Conservation (phyloP, 495 filamentous ascomycete genomes). For the Hypomontagnella submonticulosa region DNA sequence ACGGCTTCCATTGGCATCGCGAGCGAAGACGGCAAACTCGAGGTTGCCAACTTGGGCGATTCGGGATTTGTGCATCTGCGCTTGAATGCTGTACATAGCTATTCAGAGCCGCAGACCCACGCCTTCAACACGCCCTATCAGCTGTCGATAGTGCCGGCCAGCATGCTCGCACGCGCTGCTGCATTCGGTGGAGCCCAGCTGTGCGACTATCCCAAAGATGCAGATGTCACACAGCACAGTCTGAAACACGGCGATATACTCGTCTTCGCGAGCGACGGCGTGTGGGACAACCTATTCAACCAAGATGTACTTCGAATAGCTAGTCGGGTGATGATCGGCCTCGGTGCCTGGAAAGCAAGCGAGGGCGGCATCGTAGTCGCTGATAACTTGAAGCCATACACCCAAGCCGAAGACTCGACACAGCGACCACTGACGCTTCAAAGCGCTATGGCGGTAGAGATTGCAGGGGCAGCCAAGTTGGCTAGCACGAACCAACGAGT, state of each 20-base stretch:
- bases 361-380: conserved; percentile 68
- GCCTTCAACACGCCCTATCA: conserved; percentile 98
- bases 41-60: conserved; percentile 96
- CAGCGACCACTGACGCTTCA: conserved; percentile 66
- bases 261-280: conserved; percentile 91
- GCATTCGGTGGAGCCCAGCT: conserved; percentile 85
- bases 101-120: conserved; percentile 89
- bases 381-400: conserved; percentile 63
- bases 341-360: conserved; percentile 76
- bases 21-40: conserved; percentile 73
- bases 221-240: conserved; percentile 76
- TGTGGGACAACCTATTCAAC: conserved; percentile 96
- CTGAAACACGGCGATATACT: conserved; percentile 92
- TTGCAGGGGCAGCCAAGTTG: conserved; percentile 82
- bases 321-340: conserved; percentile 75
- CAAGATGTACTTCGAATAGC: conserved; percentile 85
- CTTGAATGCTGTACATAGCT: conserved; percentile 81
- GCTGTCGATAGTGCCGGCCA: conserved; percentile 85
- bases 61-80: conserved; percentile 92
- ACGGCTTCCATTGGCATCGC: conserved; percentile 88
- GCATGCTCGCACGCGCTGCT: conserved; percentile 76
- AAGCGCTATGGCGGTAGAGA: conserved; percentile 77
- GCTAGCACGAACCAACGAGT: conserved; percentile 80
- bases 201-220: conserved; percentile 83
- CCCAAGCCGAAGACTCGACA: conserved; percentile 52